Evolutionary conservation across 1,139 yeast genomes (phyloP).

Genomic region (Scheffersomyces quercinus): DNA sequence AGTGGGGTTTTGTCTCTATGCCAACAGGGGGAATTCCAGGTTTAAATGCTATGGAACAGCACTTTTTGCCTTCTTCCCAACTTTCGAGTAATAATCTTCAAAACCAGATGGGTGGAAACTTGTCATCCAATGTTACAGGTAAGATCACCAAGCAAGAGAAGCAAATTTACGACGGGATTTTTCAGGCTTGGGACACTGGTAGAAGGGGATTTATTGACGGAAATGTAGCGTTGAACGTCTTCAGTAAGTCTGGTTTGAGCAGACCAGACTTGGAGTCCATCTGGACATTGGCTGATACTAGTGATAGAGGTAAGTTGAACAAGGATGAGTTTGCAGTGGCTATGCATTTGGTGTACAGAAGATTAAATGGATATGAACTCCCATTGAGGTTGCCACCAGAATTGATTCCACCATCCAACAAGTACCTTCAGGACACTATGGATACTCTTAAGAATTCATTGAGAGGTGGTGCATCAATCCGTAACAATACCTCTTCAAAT

Average conservation of each 20-base stretch:
- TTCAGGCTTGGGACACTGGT: conserved; percentile 79
- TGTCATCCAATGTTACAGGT: conserved; percentile 60
- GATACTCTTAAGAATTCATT: conserved; percentile 45
- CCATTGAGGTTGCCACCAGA: conserved; percentile 76
- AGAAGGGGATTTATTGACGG: conserved; percentile 76
- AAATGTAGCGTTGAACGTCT: conserved; percentile 78
- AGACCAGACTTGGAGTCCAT: conserved; percentile 84
- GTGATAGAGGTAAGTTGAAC: conserved; percentile 70
- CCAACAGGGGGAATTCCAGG: conserved; percentile 80
- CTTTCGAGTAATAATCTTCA: conserved; percentile 46
- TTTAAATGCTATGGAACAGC: conserved; percentile 69
- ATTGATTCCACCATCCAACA: conserved; percentile 78
- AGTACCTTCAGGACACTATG: conserved; percentile 49
- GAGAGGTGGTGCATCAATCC: conserved; percentile 35
- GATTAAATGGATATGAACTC: conserved; percentile 70
- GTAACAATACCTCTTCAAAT: conserved; percentile 43
- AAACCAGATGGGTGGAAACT: conserved; percentile 52
- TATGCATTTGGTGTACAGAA: conserved; percentile 77
- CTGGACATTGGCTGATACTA: conserved; percentile 80
- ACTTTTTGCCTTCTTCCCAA: conserved; percentile 67
- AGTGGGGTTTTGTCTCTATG: conserved; percentile 77
- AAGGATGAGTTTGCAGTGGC: conserved; percentile 82
- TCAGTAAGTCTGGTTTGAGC: conserved; percentile 85
- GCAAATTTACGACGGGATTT: conserved; percentile 80
- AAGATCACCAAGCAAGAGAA: conserved; percentile 87